Evolutionary conservation across 2,329 filamentous ascomycete species (phyloP), one percentile per base, ranked within the genome.

Genomic region (Sporothrix brasiliensis): DNA sequence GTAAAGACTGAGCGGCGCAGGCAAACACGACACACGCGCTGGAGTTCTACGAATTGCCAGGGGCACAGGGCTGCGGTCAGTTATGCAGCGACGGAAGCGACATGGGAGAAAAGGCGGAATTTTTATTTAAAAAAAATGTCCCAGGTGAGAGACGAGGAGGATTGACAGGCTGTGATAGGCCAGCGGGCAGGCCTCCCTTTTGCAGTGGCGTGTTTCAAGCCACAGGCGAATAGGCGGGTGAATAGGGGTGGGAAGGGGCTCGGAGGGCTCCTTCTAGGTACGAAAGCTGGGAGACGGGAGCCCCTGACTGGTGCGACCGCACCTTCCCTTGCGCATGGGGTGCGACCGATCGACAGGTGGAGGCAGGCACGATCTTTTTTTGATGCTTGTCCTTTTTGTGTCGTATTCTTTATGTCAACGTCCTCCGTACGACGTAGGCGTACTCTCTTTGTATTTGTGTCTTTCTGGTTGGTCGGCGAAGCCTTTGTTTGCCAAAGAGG

Each of bases 181-280:
- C 58, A n/a, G 24, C 3, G 39, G 16, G 27, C 16, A 6, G 60
- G 11, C 24, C 52, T 54, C 60, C 70, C 52, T 27, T 71, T 58
- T 67, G 67, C 67, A 69, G 49, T 71, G 70, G 70, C 67, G 67
- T 67, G 70, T 71, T 71, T 71, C 70, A 69, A 60, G 58, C 54
- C 34, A 16, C 21, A 34, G 65, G 65, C 65, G 65, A 67, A 67
- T 67, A 54, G 21, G 65, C 49, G 65, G 66, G 66, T 39, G 52
- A 56, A 56, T 27, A 54, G 52, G 50, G 50, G 19, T 21, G 50
- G 63, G 27, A 39, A 44, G 34, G 50, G 50, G 50, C 2, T 13
- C 6, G 41, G 41, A 44, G 41, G 39, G 54, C 58, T 34, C 44
- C 44, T 65, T 50, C 63, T 47, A 39, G 65, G 41, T 24, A 54